A percentile compares a stretch with the other conserved stretches of the same genome.
Conservation (phyloP, 306 rosid species). For the Hylodesmum podocarpum region DNA sequence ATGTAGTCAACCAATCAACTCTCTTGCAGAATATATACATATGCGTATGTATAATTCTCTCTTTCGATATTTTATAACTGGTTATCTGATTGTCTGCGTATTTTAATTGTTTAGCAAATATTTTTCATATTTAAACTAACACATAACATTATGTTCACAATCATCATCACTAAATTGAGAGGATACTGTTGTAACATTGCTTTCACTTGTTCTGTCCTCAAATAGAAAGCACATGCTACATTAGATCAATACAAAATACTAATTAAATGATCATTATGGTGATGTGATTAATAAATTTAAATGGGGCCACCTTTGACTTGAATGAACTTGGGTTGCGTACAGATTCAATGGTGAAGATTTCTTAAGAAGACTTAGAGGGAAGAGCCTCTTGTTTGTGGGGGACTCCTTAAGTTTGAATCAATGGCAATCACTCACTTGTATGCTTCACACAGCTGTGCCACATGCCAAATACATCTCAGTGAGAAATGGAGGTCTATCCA, state of each 20-base stretch:
- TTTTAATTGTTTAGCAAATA: too few relatives aligned
- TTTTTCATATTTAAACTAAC: not conserved
- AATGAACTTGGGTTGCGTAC: not conserved
- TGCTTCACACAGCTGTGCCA: conserved; percentile 49
- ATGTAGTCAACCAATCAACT: too few relatives aligned
- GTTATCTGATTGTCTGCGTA: too few relatives aligned
- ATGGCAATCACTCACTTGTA: conserved; percentile 69
- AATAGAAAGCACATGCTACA: too few relatives aligned
- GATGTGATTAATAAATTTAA: not conserved
- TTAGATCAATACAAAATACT: not conserved
- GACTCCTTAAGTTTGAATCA: conserved; percentile 70
- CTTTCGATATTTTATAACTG: too few relatives aligned
- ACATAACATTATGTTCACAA: not conserved
- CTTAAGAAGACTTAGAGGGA: conserved; percentile 46
- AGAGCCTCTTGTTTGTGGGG: conserved; percentile 57
- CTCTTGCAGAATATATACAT: too few relatives aligned
- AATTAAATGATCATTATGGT: not conserved
- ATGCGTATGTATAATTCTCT: too few relatives aligned
- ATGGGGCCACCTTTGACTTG: conserved; percentile 12
- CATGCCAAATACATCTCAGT: conserved; percentile 27
- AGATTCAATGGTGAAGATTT: conserved; percentile 57
- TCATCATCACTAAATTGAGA: too few relatives aligned
- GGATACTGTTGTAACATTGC: not conserved
- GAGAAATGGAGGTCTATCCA: conserved; percentile 37
- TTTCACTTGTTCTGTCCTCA: not conserved